Evolutionary conservation across 257 asterid species (phyloP).

Genomic region (Solanum pennellii): DNA sequence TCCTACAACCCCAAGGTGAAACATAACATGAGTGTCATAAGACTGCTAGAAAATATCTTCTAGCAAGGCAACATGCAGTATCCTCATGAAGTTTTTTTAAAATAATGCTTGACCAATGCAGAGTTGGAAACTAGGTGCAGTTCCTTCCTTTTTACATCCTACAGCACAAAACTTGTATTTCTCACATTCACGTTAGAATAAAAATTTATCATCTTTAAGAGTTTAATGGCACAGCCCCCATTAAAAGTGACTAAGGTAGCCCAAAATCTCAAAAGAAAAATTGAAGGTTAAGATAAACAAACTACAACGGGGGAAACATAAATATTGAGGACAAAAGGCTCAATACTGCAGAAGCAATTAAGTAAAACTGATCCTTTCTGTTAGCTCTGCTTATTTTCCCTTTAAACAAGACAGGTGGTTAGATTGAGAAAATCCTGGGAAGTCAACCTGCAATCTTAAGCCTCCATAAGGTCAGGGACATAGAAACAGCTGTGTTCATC

Average conservation of each 20-base stretch:
- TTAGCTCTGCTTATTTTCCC: not conserved
- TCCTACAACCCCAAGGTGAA: slow-evolving; percentile 33
- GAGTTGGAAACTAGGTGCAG: not conserved
- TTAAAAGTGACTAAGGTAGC: not conserved
- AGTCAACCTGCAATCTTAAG: not conserved
- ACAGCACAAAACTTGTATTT: not conserved
- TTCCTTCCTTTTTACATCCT: not conserved
- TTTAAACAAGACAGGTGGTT: not conserved
- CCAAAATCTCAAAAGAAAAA: not conserved
- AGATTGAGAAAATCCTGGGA: not conserved
- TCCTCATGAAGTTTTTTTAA: not conserved
- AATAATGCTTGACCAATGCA: not conserved
- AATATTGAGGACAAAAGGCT: not conserved
- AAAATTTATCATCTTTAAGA: not conserved
- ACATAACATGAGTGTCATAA: not conserved
- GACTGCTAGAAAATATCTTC: not conserved
- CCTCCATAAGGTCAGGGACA: not conserved
- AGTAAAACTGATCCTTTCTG: not conserved
- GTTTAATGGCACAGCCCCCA: not conserved
- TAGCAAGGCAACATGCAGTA: not conserved
- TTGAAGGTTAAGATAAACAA: not conserved
- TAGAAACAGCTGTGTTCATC: not conserved
- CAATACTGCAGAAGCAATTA: not conserved
- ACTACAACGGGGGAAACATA: not conserved
- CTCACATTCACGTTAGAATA: not conserved